A percentile compares a stretch with the other conserved stretches of the same genome.
Conservation (phyloP, 1,284 basidiomycete genomes). For the Hymenochaete sp. region DNA sequence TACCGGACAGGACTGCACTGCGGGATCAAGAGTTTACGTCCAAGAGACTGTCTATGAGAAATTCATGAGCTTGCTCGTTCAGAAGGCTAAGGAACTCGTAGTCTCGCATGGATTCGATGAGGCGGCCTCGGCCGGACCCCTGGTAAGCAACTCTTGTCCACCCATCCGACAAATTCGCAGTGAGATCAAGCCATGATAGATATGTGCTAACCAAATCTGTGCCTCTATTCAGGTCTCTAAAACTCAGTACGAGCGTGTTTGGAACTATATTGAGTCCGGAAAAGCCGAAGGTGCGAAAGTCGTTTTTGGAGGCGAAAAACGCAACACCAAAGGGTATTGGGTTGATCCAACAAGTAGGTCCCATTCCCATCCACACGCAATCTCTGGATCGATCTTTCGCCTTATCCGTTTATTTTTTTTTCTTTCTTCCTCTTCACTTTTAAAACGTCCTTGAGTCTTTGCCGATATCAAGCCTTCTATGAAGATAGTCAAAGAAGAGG, state of each 20-base stretch:
- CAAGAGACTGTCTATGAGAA: constrained; percentile 81
- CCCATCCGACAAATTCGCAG: not conserved
- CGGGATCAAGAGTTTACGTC: constrained; percentile 78
- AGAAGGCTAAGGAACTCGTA: constrained; percentile 59
- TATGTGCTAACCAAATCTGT: constrained; percentile 3
- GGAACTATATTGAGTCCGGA: constrained; percentile 83
- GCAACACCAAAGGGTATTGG: constrained; percentile 60
- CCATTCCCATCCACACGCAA: no score
- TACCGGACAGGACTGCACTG: constrained; percentile 82
- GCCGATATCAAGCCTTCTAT: constrained; percentile 62
- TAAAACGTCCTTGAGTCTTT: constrained; percentile 54
- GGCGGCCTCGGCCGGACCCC: constrained; percentile 65
- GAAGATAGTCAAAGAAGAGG: constrained; percentile 56
- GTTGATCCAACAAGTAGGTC: constrained; percentile 68
- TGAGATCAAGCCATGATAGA: constrained; percentile 9
- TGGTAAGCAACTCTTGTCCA: constrained; percentile 44
- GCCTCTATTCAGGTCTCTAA: constrained; percentile 56
- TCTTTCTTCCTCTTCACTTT: constrained; percentile 1
- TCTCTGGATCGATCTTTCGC: no score
- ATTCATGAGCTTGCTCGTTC: constrained; percentile 62
- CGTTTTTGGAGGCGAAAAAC: constrained; percentile 71
- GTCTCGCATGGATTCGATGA: constrained; percentile 81
- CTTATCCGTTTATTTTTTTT: no score
- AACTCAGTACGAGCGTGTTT: constrained; percentile 81
- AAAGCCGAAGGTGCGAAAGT: constrained; percentile 78